These are phyloP conservation scores for Gymnopilus junonius DNA, from an alignment of 768 basidiomycete species.

Conservation along the genomic window DNA sequence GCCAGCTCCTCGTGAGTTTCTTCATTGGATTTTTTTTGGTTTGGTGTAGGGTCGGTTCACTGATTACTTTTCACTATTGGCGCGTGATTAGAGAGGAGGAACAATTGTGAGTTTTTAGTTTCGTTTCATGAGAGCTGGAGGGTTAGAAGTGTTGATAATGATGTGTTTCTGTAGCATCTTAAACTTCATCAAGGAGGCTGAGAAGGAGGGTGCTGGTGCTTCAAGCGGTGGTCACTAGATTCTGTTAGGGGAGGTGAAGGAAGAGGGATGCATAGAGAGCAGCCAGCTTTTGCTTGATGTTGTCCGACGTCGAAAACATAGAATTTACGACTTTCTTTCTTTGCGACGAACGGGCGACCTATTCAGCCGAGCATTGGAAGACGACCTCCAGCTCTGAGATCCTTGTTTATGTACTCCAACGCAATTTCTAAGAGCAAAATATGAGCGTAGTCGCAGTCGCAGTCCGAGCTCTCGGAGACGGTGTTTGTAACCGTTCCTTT, in stretches of 20 bases:
- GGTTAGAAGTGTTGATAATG: constrained; percentile 2
- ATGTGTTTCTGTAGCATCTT: constrained; percentile 59
- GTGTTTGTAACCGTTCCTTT: background rate
- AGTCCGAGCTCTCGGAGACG: too few species aligned
- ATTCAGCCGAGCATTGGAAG: too few species aligned
- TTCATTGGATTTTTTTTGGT: too few species aligned
- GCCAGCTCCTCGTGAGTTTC: constrained; percentile 69
- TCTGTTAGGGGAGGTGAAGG: background rate
- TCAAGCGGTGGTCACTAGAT: constrained; percentile 18
- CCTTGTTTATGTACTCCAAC: too few species aligned
- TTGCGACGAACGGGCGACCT: too few species aligned
- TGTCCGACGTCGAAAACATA: background rate
- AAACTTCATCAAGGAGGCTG: constrained; percentile 81
- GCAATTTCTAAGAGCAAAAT: too few species aligned
- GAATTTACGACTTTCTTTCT: background rate
- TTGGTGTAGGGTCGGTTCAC: too few species aligned
- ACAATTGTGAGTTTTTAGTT: constrained; percentile 63
- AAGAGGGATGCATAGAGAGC: background rate
- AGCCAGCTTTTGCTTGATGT: background rate
- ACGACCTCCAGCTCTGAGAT: too few species aligned
- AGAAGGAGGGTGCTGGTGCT: constrained; percentile 60
- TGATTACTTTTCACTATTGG: too few species aligned
- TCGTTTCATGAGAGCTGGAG: constrained; percentile 14
- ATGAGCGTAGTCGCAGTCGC: too few species aligned
- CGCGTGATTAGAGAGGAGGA: constrained; percentile 87